Percentiles rank a stretch among this genome's conserved stretches.
Evolutionary conservation across 1,139 yeast species (phyloP).

Genomic region (Pichia inconspicua): DNA sequence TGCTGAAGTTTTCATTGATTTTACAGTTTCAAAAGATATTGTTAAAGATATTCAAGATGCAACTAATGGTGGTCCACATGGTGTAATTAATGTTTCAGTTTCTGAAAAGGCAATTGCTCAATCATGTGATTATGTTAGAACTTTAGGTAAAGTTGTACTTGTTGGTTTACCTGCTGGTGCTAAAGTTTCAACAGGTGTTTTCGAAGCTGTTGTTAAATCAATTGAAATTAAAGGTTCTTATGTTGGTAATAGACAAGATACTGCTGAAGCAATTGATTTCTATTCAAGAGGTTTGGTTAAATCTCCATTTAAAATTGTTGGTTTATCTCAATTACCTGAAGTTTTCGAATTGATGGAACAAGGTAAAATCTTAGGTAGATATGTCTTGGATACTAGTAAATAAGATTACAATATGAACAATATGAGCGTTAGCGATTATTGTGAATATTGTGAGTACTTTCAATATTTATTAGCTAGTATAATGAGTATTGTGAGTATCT

Average conservation of each 20-base stretch:
- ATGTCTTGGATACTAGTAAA: constrained; percentile 63
- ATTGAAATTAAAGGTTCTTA: constrained; percentile 62
- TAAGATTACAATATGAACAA: constrained; percentile 25
- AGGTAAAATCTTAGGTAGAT: constrained; percentile 67
- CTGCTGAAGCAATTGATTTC: constrained; percentile 70
- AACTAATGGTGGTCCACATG: constrained; percentile 69
- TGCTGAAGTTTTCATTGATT: constrained; percentile 63
- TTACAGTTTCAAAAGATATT: constrained; percentile 49
- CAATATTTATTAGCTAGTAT: no score
- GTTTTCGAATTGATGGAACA: constrained; percentile 61
- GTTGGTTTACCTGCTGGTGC: constrained; percentile 75
- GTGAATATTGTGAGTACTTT: not conserved
- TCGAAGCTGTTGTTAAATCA: constrained; percentile 58
- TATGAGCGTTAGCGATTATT: not conserved
- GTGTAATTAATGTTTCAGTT: constrained; percentile 65
- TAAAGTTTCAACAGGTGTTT: constrained; percentile 53
- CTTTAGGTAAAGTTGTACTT: constrained; percentile 61
- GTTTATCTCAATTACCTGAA: constrained; percentile 54
- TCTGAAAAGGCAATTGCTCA: constrained; percentile 59
- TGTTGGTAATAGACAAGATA: constrained; percentile 75
- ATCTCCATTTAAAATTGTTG: constrained; percentile 64
- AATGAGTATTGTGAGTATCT: no score
- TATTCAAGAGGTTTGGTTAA: constrained; percentile 60
- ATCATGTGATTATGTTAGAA: constrained; percentile 58
- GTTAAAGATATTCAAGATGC: constrained; percentile 46